Percentiles rank a stretch among this genome's conserved stretches.
Conservation (phyloP, 2,329 filamentous ascomycete genomes). For the Colletotrichum melonis region DNA sequence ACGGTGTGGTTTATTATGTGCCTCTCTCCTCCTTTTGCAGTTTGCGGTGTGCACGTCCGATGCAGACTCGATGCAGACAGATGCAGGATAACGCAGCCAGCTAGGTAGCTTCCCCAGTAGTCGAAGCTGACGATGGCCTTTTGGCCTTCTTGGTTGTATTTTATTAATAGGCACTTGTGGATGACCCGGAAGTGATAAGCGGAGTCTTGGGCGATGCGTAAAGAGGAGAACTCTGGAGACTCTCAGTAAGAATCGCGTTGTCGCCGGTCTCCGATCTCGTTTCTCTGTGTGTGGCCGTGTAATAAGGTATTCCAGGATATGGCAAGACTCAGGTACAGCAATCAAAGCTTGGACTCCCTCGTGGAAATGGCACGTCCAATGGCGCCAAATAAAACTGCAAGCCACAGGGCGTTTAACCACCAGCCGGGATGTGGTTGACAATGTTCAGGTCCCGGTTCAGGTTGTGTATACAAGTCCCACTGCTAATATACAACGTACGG, state of each 20-base stretch:
- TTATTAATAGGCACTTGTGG: slow-evolving; percentile 24
- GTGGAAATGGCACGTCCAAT: slow-evolving; percentile 22
- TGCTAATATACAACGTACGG: slow-evolving; percentile 27
- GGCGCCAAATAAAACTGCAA: slow-evolving; percentile 22
- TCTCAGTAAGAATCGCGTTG: background rate
- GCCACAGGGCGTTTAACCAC: slow-evolving; percentile 29
- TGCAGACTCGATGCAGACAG: slow-evolving; percentile 18
- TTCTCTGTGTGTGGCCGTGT: background rate
- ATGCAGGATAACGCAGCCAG: slow-evolving; percentile 22
- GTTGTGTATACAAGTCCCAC: slow-evolving; percentile 11
- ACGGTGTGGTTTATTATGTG: background rate
- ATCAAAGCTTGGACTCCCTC: slow-evolving; percentile 29
- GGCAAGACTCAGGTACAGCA: slow-evolving; percentile 6
- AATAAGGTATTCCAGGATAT: slow-evolving; percentile 6
- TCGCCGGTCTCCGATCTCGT: background rate
- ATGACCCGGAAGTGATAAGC: background rate
- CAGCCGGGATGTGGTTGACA: slow-evolving; percentile 8
- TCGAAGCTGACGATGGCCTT: background rate
- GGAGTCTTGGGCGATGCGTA: background rate
- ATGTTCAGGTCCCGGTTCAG: background rate
- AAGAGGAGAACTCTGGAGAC: background rate
- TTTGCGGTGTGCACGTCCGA: slow-evolving; percentile 36
- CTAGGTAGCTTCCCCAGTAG: slow-evolving; percentile 7
- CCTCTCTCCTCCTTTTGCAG: slow-evolving; percentile 1
- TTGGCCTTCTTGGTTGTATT: background rate